phyloP scores from a whole-genome alignment of 805 yeast species.

The Candida koratica region DNA sequence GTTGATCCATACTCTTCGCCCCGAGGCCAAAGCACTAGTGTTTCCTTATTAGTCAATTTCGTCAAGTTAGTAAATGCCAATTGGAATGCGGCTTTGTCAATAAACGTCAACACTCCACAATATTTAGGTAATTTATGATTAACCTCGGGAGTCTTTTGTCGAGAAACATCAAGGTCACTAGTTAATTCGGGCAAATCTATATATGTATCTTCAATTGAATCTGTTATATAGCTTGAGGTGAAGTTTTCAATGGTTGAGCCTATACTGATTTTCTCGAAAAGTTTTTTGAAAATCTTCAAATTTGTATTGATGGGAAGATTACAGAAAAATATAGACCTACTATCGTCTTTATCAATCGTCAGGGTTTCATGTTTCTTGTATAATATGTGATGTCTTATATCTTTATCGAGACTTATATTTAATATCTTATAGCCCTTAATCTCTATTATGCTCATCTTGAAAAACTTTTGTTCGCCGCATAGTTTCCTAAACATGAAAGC shows the following conservation, averaged over 20 bases:
- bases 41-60: conserved; percentile 34
- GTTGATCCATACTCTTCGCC: conserved; percentile 29
- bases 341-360: conserved; percentile 42
- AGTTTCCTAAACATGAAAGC: no score
- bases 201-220: conserved; percentile 43
- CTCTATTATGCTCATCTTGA: conserved; percentile 27
- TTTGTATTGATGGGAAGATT: conserved; percentile 69
- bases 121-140: conserved; percentile 56
- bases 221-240: conserved; percentile 33
- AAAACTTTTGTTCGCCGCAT: conserved; percentile 8
- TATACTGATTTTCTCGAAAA: conserved; percentile 56
- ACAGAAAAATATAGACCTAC: conserved; percentile 63
- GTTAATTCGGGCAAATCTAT: conserved; percentile 57
- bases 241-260: conserved; percentile 59
- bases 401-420: conserved; percentile 42
- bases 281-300: conserved; percentile 48
- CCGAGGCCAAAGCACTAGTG: conserved; percentile 37
- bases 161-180: conserved; percentile 44
- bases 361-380: conserved; percentile 58
- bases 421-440: conserved; percentile 57
- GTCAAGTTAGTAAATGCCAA: conserved; percentile 63
- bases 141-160: background rate
- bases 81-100: conserved; percentile 65
- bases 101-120: conserved; percentile 68
- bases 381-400: conserved; percentile 53